Percentiles rank a stretch among this genome's conserved stretches.
These are phyloP conservation scores for Dryas integrifolia DNA, from an alignment of 331 rosid genomes.

Conservation along the genomic window DNA sequence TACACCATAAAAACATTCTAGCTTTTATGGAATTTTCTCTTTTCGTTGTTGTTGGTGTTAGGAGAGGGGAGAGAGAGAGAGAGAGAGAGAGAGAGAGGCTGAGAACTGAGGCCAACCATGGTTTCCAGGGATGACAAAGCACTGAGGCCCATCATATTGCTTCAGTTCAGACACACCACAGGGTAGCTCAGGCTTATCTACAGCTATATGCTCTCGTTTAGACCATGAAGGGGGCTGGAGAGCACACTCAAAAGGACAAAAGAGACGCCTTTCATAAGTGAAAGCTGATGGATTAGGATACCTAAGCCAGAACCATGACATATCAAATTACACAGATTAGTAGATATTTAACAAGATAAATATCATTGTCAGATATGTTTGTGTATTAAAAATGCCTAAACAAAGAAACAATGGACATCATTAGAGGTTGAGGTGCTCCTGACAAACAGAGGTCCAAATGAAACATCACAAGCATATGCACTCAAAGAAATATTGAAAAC, in stretches of 20 bases:
- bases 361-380: not conserved
- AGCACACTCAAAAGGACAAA: conserved; percentile 91
- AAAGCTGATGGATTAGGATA: conserved; percentile 93
- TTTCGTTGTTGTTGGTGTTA: not conserved
- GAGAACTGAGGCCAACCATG: conserved; percentile 63
- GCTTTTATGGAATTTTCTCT: conserved; percentile 19
- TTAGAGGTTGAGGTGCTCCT: not conserved
- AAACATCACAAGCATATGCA: conserved; percentile 7
- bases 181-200: conserved; percentile 85
- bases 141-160: conserved; percentile 87
- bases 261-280: conserved; percentile 85
- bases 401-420: not conserved
- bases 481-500: not conserved
- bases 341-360: not conserved
- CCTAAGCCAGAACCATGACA: conserved; percentile 36
- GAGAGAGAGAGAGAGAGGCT: conserved; percentile 18
- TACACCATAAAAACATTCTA: conserved; percentile 5
- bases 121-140: conserved; percentile 93
- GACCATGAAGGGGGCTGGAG: conserved; percentile 87
- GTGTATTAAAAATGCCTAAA: not conserved
- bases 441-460: not conserved
- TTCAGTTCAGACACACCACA: conserved; percentile 53
- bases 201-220: conserved; percentile 67
- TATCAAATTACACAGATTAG: not conserved
- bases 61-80: not conserved